Conservation (phyloP, 2,329 filamentous ascomycete genomes). For the Tolypocladium nubicola region DNA sequence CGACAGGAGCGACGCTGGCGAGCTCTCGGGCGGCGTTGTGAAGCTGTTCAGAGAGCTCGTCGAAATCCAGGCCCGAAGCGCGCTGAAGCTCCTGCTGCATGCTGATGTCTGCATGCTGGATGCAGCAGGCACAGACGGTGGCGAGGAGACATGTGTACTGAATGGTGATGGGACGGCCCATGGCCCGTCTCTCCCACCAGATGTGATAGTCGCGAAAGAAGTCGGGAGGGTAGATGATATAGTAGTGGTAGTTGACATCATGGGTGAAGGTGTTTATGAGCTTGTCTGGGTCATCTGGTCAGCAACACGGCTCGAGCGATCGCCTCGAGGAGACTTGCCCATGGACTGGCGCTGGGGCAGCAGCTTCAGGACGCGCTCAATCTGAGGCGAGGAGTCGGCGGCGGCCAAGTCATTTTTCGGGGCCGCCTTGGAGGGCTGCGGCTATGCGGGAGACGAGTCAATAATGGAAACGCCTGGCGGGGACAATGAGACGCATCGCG, state of each 20-base stretch:
- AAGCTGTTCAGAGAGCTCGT: constrained; percentile 13
- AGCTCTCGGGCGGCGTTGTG: constrained; percentile 15
- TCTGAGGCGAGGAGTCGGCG: constrained; percentile 10
- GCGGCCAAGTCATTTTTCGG: constrained; percentile 9
- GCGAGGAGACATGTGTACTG: constrained; percentile 18
- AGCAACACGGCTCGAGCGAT: background rate
- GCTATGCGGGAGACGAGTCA: constrained; percentile 2
- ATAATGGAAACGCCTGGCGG: background rate
- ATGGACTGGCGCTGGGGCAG: constrained; percentile 15
- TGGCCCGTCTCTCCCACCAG: constrained; percentile 16
- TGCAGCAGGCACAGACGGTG: constrained; percentile 16
- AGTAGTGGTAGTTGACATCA: constrained; percentile 22
- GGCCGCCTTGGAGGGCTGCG: constrained; percentile 3
- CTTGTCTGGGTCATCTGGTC: constrained; percentile 10
- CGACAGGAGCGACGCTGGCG: constrained; percentile 13
- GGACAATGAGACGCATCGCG: background rate
- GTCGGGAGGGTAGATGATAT: constrained; percentile 18
- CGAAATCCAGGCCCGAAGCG: constrained; percentile 8
- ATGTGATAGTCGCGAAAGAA: constrained; percentile 18
- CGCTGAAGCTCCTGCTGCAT: constrained; percentile 10
- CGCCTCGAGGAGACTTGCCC: constrained; percentile 8
- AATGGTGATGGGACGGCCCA: constrained; percentile 11
- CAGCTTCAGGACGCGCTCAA: constrained; percentile 12
- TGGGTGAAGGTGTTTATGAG: constrained; percentile 17
- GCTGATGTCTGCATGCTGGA: constrained; percentile 15